Base-by-base conservation (phyloP, 768 basidiomycete species). In the Daedaleopsis sinensis region DNA sequence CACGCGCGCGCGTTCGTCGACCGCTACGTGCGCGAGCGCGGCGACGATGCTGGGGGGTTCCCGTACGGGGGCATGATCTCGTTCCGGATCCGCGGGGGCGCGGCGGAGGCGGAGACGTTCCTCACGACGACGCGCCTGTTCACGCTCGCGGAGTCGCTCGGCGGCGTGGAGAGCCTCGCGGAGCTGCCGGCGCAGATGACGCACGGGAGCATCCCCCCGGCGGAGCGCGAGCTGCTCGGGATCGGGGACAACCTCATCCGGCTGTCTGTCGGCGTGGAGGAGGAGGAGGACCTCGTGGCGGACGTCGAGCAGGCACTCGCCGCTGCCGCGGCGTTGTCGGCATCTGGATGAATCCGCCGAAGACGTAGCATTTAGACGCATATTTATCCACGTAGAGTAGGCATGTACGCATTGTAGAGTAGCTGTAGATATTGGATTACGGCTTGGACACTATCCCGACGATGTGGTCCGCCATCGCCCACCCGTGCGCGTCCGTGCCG, bases 11-110 rank as follows among this genome's bases (percentile, higher is more conserved):
- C 78, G 62, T 95, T 88, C 68, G 79, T 90, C 19, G 77, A 84
- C 43, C 70, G 63, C 18, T 66, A 80, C 24, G 73, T 69, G 37
- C 59, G 68, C 23, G 70, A 69, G 36, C 57, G 68, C 63, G 74
- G 66, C 60, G 67, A 68, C 62, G 60, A 74, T 59, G 63, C 77
- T 61, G 71, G 74, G 1, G 93, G 90, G 0, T 91, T 98, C 77
- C 94, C 95, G 0, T 94, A 87, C 70, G 89, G 92, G 10, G 96
- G 96, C 6, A 94, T 98, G 89, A 82, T 98, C 55, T 86, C 88
- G 5, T 88, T 90, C 76, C 76, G 85, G 1, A 81, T 90, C 52
- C 73, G 77, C 43, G 77, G 81, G n/a, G 82, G 85, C 1, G 72
- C 76, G 32, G 69, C 61, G 49, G 80, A 83, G 63, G 89, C 91